Conservation (phyloP, 1,139 yeast species). For the Geotrichum fermentans region DNA sequence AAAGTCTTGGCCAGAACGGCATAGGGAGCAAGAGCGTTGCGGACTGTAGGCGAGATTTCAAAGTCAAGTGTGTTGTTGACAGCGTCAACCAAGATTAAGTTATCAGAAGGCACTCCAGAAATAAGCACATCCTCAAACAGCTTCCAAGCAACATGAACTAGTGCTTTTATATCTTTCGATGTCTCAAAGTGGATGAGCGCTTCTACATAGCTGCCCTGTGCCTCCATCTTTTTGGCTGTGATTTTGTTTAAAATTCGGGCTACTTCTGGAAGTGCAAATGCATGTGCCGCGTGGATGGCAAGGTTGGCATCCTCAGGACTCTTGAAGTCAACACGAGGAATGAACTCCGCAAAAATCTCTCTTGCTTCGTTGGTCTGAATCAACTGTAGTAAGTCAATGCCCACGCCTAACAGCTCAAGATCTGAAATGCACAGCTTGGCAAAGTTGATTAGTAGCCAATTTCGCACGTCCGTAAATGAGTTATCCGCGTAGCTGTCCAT, state of each 20-base stretch:
- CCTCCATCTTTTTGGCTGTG: conserved; percentile 25
- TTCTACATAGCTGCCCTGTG: conserved; percentile 46
- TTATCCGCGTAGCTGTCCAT: conserved; percentile 43
- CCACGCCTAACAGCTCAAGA: conserved; percentile 23
- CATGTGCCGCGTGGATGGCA: conserved; percentile 57
- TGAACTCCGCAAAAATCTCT: conserved; percentile 51
- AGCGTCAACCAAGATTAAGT: conserved; percentile 27
- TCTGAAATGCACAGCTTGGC: conserved; percentile 28
- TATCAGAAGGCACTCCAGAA: conserved; percentile 37
- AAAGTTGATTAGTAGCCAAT: conserved; percentile 29
- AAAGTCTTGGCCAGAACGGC: conserved; percentile 58
- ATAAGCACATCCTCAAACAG: conserved; percentile 59
- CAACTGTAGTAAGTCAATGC: conserved; percentile 27
- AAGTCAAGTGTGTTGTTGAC: conserved; percentile 27
- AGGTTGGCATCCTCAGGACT: conserved; percentile 77
- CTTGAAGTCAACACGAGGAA: conserved; percentile 51
- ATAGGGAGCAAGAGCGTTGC: conserved; percentile 68
- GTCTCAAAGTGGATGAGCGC: conserved; percentile 64
- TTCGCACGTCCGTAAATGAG: conserved; percentile 21
- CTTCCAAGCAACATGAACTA: conserved; percentile 45
- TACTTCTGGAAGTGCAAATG: conserved; percentile 35
- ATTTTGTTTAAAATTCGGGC: conserved; percentile 24
- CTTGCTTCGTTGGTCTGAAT: conserved; percentile 34
- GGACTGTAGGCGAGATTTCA: conserved; percentile 49
- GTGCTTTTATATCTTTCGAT: conserved; percentile 51